phyloP scores from a whole-genome alignment of 176 grass and related monocot genomes.

The Pharus latifolius region DNA sequence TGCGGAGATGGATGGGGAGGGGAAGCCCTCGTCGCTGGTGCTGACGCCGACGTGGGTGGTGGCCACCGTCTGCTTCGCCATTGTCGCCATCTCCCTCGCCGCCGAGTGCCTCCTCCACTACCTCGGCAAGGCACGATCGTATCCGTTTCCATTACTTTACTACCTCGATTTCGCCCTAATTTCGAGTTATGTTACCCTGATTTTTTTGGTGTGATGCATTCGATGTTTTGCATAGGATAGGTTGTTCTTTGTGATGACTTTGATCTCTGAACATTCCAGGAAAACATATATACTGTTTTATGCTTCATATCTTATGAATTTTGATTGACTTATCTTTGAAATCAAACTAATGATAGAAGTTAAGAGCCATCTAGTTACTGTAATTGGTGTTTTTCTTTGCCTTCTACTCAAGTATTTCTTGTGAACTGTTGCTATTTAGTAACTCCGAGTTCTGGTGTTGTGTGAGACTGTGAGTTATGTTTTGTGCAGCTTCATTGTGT shows the following conservation, averaged over 20 bases:
- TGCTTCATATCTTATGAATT: background rate
- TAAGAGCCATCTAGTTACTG: background rate
- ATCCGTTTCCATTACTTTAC: no score
- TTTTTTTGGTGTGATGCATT: background rate
- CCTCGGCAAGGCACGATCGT: constrained; percentile 47
- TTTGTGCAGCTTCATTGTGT: no score
- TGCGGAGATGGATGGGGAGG: background rate
- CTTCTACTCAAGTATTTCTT: background rate
- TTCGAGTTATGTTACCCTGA: background rate
- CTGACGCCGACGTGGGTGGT: constrained; percentile 64
- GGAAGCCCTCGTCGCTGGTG: constrained; percentile 16
- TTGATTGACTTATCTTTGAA: background rate
- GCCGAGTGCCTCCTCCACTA: constrained; percentile 56
- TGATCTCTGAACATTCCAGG: background rate
- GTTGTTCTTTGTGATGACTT: background rate
- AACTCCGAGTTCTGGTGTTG: no score
- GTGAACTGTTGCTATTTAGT: no score
- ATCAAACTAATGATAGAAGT: background rate
- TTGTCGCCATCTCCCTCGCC: constrained; percentile 52
- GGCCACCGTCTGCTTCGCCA: constrained; percentile 38
- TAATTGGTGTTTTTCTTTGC: background rate
- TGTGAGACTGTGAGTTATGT: no score
- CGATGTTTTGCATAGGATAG: background rate
- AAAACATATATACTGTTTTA: background rate
- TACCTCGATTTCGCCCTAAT: background rate